These are phyloP conservation scores for Apiospora koreana DNA, from an alignment of 2,329 filamentous ascomycete genomes.

Conservation along the genomic window DNA sequence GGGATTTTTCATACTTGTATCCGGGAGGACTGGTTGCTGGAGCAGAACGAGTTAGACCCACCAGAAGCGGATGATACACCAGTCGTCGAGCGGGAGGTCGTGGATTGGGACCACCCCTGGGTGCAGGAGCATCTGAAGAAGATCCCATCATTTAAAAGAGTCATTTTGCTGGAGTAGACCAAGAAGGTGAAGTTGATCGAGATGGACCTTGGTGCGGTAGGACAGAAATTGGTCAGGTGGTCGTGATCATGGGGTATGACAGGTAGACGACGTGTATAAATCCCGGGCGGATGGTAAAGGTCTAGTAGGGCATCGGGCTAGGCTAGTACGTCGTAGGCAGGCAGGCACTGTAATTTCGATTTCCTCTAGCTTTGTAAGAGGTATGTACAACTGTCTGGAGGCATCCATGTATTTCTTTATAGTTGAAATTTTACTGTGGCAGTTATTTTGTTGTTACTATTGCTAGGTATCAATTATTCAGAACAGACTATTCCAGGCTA, in stretches of 20 bases:
- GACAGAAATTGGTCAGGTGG: not conserved
- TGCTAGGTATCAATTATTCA: not conserved
- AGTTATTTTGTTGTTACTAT: not conserved
- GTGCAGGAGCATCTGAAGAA: not conserved
- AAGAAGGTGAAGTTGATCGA: not conserved
- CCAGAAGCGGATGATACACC: not conserved
- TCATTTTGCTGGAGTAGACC: not conserved
- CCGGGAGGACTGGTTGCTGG: not conserved
- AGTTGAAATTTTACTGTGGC: not conserved
- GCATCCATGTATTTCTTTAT: no score
- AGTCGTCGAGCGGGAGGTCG: not conserved
- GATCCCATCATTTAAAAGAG: not conserved
- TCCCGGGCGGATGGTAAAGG: not conserved
- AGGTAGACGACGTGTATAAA: not conserved
- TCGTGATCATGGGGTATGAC: not conserved
- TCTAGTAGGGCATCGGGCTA: no score
- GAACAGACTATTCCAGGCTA: not conserved
- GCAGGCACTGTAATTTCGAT: not conserved
- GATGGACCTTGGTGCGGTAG: not conserved
- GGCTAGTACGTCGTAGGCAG: not conserved
- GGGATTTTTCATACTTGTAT: not conserved
- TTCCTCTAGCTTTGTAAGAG: not conserved
- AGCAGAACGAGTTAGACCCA: not conserved
- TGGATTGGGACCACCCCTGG: not conserved
- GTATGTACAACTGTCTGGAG: no score